Base-by-base conservation (phyloP, 495 filamentous ascomycete genomes). In the Echria macrotheca region DNA sequence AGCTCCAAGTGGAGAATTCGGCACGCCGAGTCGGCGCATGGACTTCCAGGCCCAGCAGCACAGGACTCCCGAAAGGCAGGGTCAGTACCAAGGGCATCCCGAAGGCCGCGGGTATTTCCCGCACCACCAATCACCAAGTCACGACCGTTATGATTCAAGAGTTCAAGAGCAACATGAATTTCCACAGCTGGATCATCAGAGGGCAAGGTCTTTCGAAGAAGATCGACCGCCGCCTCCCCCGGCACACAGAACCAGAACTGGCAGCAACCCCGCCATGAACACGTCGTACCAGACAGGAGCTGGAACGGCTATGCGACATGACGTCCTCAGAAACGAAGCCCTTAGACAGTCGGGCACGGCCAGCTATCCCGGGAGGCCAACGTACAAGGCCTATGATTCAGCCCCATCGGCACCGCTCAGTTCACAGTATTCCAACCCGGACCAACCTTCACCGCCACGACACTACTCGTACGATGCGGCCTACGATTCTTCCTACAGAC, bases 401-500 rank as follows among this genome's bases (percentile, higher is more conserved):
- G 64, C 70, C 2, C 68, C 71, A 1, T 61, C 61, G 5, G 52
- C 58, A 11, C 64, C 59, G 14, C 40, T 47, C 10, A 44, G 55
- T 22, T 33, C 54, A 0, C 67, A 66, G 28, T 66, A 68, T 21
- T 48, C 57, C 1, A 55, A 61, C 18, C 28, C 38, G 3, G 67
- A 71, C 3, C 55, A 59, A 6, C 54, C 64, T 2, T 52, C 63
- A 5, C 65, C 62, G n/a, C 61, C 65, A 24, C 66, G 70, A 1
- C 73, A 77, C 55, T 64, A 78, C 39, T 75, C 74, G 5, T 77
- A 74, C 44, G 76, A 78, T 48, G 42, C 64, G 3, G 50, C 56
- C 33, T 75, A 73, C 49, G 72, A 73, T 24, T 21, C 56, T 6
- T 58, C 61, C 21, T 55, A 73, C 50, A 71, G 73, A 29, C 69